Percentiles rank a stretch among this genome's conserved stretches.
Evolutionary conservation across 768 basidiomycete species (phyloP).

Genomic region (Boletus rufocinnamomeus): DNA sequence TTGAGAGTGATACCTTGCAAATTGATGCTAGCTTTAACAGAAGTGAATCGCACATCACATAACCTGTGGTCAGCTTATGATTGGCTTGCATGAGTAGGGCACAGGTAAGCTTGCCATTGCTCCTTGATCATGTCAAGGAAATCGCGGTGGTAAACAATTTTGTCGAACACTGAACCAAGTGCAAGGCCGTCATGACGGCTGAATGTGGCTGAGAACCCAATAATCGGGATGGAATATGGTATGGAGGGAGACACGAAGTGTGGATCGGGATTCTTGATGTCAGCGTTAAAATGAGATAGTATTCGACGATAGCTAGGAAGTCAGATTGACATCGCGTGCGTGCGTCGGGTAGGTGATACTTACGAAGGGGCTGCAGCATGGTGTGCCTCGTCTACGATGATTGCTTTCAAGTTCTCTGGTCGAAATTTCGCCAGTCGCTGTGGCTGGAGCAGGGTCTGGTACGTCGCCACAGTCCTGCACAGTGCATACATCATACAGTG

Average conservation of each 20-base stretch:
- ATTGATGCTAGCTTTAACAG: constrained; percentile 74
- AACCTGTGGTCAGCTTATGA: constrained; percentile 52
- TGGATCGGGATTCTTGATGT: constrained; percentile 57
- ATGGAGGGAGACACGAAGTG: constrained; percentile 39
- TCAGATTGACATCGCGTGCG: constrained; percentile 6
- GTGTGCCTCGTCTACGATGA: constrained; percentile 93
- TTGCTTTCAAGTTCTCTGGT: constrained; percentile 62
- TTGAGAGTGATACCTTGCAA: constrained; percentile 68
- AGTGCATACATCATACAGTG: neutral
- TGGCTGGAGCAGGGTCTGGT: constrained; percentile 74
- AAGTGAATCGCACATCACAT: constrained; percentile 83
- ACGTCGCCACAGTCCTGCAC: constrained; percentile 80
- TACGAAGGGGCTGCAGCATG: constrained; percentile 93
- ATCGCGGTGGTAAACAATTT: constrained; percentile 90
- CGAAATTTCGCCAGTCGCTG: constrained; percentile 75
- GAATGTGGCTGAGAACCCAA: constrained; percentile 97
- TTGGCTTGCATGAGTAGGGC: neutral
- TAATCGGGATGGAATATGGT: constrained; percentile 66
- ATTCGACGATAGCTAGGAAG: constrained; percentile 71
- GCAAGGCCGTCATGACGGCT: constrained; percentile 89
- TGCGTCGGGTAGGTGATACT: neutral
- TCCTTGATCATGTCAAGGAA: constrained; percentile 93
- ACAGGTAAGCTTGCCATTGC: constrained; percentile 58
- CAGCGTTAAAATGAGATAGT: constrained; percentile 77
- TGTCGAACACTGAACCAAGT: constrained; percentile 84